Evolutionary conservation across 1,139 yeast genomes (phyloP).

Genomic region (Candida anutae): DNA sequence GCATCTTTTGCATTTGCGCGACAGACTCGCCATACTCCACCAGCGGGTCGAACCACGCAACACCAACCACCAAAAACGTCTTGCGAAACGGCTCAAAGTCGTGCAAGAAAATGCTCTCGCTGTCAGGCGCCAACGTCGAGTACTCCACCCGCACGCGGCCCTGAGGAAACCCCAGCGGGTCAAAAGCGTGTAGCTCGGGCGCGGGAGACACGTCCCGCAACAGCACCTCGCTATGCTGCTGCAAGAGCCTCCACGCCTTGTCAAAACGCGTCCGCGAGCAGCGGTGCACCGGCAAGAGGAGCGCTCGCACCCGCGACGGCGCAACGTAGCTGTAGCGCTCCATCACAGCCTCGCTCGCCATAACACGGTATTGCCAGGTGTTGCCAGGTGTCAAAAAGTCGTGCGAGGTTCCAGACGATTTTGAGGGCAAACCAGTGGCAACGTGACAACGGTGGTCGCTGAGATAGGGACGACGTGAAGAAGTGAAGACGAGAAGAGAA

Average conservation of each 20-base stretch:
- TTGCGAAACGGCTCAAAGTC: conserved; percentile 89
- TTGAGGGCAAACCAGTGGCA: no score
- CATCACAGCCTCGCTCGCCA: no score
- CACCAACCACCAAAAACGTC: conserved; percentile 59
- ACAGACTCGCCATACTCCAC: conserved; percentile 20
- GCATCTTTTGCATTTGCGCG: conserved; percentile 20
- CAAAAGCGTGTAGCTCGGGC: conserved; percentile 49
- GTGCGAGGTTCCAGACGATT: no score
- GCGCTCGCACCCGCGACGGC: conserved; percentile 61
- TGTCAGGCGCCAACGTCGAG: conserved; percentile 40
- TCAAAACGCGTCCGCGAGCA: conserved; percentile 42
- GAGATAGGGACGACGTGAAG: no score
- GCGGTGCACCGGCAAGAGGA: conserved; percentile 66
- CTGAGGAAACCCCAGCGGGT: conserved; percentile 78
- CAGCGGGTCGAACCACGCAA: conserved; percentile 36
- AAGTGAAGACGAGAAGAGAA: no score
- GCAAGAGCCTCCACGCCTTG: conserved; percentile 37
- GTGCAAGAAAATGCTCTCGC: conserved; percentile 57
- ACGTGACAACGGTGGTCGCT: no score
- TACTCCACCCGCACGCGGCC: conserved; percentile 65
- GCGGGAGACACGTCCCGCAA: conserved; percentile 69
- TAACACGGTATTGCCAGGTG: no score
- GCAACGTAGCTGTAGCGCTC: conserved; percentile 20
- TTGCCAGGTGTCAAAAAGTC: no score
- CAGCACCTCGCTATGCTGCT: conserved; percentile 51